Base-by-base conservation (phyloP, 495 filamentous ascomycete species). In the Hypoxylon fuscum region DNA sequence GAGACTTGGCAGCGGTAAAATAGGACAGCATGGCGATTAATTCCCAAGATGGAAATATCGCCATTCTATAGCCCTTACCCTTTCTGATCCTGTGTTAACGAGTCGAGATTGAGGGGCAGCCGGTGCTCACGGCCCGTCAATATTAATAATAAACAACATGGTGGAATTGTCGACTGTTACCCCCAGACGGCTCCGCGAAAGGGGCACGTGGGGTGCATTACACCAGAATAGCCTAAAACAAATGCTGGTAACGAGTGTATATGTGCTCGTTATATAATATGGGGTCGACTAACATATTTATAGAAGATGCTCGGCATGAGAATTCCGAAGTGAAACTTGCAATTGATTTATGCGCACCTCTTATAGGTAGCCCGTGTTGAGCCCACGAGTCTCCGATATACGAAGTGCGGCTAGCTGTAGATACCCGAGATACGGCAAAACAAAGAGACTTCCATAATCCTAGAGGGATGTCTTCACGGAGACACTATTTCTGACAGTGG, bases 1-100 rank as follows among this genome's bases (percentile, higher is more conserved):
- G 43, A 29, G 18, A 54, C 41, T 34, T 48, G 42, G 49, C 58
- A 45, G 52, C 64, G 64, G 64, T 49, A 67, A 67, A 67, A 67
- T 54, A 62, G 53, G 46, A 32, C 17, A 51, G 22, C 44, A 49
- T 58, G 42, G 27, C 44, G 58, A 42, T 66, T 60, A 61, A 52
- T 66, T 50, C 62, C 62, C 38, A 66, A 56, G 51, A 40, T 34
- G 45, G 56, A 56, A 55, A 66, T 59, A 46, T 65, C 22, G 40
- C 45, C 45, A 59, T 42, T 59, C 44, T 21, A 34, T 43, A 44
- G 42, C 37, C 35, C 54, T 29, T 35, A 37, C 20, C 23, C 25
- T n/a, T 35, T 48, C 21, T 50, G 37, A 50, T 50, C 50, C 21
- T 27, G 37, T 44, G 34, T 37, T n/a, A 65, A 42, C 41, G 45